Evolutionary conservation across 2,329 filamentous ascomycete species (phyloP).

Genomic region (Exophiala lecanii-corni): DNA sequence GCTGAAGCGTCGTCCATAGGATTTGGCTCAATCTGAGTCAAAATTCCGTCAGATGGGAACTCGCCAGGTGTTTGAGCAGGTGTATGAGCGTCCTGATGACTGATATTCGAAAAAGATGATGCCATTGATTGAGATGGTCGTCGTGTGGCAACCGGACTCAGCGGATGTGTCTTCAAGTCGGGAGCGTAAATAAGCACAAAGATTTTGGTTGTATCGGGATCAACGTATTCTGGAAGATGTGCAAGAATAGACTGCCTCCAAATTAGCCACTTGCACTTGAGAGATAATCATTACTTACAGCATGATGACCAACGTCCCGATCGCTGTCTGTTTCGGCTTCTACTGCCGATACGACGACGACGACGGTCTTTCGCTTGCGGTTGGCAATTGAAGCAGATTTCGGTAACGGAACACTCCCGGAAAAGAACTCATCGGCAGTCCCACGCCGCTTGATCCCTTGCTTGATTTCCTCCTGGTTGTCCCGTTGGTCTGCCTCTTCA

Average conservation of each 20-base stretch:
- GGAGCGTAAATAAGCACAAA: constrained; percentile 90
- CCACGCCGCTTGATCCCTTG: constrained; percentile 26
- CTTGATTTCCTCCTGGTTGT: constrained; percentile 31
- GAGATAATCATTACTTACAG: constrained; percentile 54
- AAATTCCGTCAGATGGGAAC: constrained; percentile 46
- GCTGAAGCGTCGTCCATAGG: constrained; percentile 41
- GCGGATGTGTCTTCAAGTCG: constrained; percentile 62
- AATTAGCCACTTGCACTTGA: constrained; percentile 2
- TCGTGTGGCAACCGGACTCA: constrained; percentile 39
- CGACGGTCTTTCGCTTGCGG: constrained; percentile 68
- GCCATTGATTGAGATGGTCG: constrained; percentile 45
- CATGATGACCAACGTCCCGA: constrained; percentile 66
- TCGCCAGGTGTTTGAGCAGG: constrained; percentile 64
- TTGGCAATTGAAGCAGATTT: constrained; percentile 14
- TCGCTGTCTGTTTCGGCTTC: constrained; percentile 54
- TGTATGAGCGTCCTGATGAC: constrained; percentile 63
- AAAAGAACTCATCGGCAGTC: constrained; percentile 31
- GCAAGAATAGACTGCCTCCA: constrained; percentile 72
- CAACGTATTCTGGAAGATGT: constrained; percentile 73
- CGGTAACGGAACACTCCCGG: constrained; percentile 21
- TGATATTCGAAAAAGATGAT: constrained; percentile 86
- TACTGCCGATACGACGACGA: constrained; percentile 81
- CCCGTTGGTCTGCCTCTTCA: constrained; percentile 74
- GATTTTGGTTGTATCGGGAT: constrained; percentile 68
- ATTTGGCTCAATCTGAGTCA: constrained; percentile 44